A percentile compares a stretch with the other conserved stretches of the same genome.
These are phyloP conservation scores for Emmonsiellopsis sp. DNA, from an alignment of 2,329 filamentous ascomycete species.

Conservation along the genomic window DNA sequence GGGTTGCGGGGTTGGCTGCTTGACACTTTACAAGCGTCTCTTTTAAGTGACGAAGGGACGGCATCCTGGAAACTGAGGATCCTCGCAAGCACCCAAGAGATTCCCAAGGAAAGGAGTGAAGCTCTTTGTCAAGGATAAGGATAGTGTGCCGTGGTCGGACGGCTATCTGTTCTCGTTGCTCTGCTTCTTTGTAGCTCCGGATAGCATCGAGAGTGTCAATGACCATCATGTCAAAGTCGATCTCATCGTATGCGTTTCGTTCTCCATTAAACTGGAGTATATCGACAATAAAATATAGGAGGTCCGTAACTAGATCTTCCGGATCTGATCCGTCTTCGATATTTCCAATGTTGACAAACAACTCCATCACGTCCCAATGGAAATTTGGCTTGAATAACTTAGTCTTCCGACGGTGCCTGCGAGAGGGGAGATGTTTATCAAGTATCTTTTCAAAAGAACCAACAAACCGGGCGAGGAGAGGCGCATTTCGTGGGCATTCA, in stretches of 20 bases:
- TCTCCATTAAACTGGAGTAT: conserved; percentile 96
- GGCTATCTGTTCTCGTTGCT: conserved; percentile 12
- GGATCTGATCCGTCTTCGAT: conserved; percentile 63
- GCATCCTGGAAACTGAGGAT: conserved; percentile 74
- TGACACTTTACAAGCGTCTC: conserved; percentile 56
- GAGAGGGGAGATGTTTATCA: conserved; percentile 76
- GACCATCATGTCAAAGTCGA: conserved; percentile 88
- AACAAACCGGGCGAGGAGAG: conserved; percentile 65
- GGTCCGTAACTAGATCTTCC: conserved; percentile 81
- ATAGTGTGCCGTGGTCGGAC: conserved; percentile 57
- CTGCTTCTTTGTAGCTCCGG: conserved; percentile 59
- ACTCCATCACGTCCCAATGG: conserved; percentile 64
- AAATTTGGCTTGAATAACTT: conserved; percentile 44
- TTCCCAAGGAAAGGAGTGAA: conserved; percentile 94
- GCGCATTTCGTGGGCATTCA: conserved; percentile 53
- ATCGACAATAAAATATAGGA: conserved; percentile 93
- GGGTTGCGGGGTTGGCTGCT: conserved; percentile 14
- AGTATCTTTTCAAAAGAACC: conserved; percentile 69
- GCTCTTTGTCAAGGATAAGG: conserved; percentile 78
- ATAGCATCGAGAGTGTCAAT: conserved; percentile 81
- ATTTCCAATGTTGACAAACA: conserved; percentile 80
- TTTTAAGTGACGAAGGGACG: conserved; percentile 73
- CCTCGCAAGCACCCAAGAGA: conserved; percentile 77
- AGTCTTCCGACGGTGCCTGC: conserved; percentile 52
- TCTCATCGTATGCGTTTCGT: conserved; percentile 91